Conservation (phyloP, 805 yeast genomes). For the Myxozyma udenii region DNA sequence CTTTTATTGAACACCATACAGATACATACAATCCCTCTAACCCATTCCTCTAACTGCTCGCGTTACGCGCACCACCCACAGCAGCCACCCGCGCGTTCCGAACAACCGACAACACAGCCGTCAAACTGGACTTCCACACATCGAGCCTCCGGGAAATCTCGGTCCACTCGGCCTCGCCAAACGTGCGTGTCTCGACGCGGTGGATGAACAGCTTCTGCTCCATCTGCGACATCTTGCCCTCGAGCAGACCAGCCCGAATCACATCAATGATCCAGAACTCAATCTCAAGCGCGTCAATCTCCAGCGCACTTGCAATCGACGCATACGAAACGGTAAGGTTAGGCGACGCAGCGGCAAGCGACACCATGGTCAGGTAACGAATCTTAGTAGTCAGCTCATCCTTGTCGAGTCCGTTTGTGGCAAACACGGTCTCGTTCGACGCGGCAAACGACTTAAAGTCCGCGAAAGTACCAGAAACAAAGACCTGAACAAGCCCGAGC, state of each 20-base stretch:
- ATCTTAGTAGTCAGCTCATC: slow-evolving; percentile 29
- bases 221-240: slow-evolving; percentile 46
- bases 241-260: slow-evolving; percentile 43
- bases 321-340: slow-evolving; percentile 34
- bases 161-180: slow-evolving; percentile 42
- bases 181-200: slow-evolving; percentile 40
- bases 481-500: slow-evolving; percentile 33
- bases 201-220: slow-evolving; percentile 40
- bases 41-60: not conserved
- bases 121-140: slow-evolving; percentile 40
- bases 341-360: slow-evolving; percentile 27
- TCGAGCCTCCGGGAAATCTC: slow-evolving; percentile 37
- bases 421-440: slow-evolving; percentile 11
- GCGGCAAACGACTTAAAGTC: slow-evolving; percentile 20
- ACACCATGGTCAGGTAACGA: slow-evolving; percentile 27
- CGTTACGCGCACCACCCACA: slow-evolving; percentile 1
- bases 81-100: slow-evolving; percentile 23
- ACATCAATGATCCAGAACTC: slow-evolving; percentile 45
- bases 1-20: no score
- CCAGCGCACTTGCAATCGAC: slow-evolving; percentile 37
- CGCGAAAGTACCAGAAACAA: slow-evolving; percentile 29
- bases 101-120: slow-evolving; percentile 36
- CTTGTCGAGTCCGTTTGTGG: slow-evolving; percentile 7
- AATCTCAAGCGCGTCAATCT: slow-evolving; percentile 37
- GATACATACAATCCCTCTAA: no score